phyloP scores from a whole-genome alignment of 148 eudicot genomes.

The Persicaria maculosa region DNA sequence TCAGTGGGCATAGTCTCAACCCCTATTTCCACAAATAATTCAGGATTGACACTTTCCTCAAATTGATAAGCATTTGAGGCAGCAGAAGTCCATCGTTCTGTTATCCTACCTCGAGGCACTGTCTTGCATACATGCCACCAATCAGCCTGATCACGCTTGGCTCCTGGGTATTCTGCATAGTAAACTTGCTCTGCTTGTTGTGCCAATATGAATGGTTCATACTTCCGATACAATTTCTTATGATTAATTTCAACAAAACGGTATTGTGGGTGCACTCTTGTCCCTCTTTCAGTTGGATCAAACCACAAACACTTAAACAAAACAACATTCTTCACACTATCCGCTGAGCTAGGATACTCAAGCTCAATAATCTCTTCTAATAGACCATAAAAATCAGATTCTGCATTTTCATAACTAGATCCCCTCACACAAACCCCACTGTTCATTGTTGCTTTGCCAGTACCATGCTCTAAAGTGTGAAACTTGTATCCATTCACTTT shows the following conservation, averaged over 20 bases:
- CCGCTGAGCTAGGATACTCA: neutral
- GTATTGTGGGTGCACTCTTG: neutral
- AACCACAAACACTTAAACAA: neutral
- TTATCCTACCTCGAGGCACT: neutral
- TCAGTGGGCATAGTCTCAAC: neutral
- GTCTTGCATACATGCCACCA: neutral
- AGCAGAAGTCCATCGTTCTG: neutral
- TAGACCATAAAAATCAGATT: neutral
- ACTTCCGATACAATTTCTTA: neutral
- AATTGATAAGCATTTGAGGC: neutral
- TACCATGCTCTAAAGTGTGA: neutral
- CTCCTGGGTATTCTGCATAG: neutral
- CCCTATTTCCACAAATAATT: neutral
- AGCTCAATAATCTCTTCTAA: neutral
- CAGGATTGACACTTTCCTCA: neutral
- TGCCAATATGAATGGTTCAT: neutral
- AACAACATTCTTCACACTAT: neutral
- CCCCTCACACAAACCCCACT: conserved; percentile 2
- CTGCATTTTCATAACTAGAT: neutral
- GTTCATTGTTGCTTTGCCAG: neutral
- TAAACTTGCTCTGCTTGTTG: neutral
- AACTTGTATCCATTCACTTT: neutral
- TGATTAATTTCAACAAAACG: neutral
- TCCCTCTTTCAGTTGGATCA: neutral
- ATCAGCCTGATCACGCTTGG: neutral